Evolutionary conservation across 1,139 yeast genomes (phyloP), one percentile per base, ranked within the genome.

Genomic region (Zhuliangozyma blackwelliae): DNA sequence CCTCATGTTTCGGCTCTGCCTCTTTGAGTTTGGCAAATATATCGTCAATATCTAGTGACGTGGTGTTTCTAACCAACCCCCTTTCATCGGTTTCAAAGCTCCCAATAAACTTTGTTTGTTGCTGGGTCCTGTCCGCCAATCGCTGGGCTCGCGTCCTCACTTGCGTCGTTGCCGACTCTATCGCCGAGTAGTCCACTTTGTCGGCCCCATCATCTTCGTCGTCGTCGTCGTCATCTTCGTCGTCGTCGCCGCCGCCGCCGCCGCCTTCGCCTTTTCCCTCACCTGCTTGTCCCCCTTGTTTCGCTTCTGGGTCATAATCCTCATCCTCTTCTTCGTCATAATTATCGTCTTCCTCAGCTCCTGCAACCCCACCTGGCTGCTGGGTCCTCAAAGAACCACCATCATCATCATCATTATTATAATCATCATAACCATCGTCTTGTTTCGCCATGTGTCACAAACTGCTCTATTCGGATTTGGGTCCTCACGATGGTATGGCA

Each of bases 141-240:
- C 61, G 45, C 43, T 68, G 75, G 28, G 63, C 54, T 35, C 76
- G 51, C 2, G 76, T 70, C 28, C 59, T 50, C 5, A 69, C 68
- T 39, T 62, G 68, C 6, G 66, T 53, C 7, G 56, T 54, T 6
- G 55, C 47, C 5, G 62, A 51, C 37, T 62, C 64, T 16, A 68
- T 60, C 7, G 57, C 54, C 5, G 68, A 58, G 44, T 61, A 68
- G 39, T 68, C 70, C 7, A 52, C 58, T 7, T 54, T 59, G 11
- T 50, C 60, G 4, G 47, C 58, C 7, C 49, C 51, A 5, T 43
- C 52, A 9, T 48, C 58, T 3, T 46, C 55, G 9, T 47, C 51
- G 2, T 44, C 50, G 46, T 81, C 87, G 36, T 77, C 83, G 41
- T 79, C 85, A 29, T 79, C 86, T 36, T 79, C 82, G 45, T 80